A percentile compares a stretch with the other conserved stretches of the same genome.
Evolutionary conservation across 495 filamentous ascomycete species (phyloP).

Genomic region (Penicillium argentinense): DNA sequence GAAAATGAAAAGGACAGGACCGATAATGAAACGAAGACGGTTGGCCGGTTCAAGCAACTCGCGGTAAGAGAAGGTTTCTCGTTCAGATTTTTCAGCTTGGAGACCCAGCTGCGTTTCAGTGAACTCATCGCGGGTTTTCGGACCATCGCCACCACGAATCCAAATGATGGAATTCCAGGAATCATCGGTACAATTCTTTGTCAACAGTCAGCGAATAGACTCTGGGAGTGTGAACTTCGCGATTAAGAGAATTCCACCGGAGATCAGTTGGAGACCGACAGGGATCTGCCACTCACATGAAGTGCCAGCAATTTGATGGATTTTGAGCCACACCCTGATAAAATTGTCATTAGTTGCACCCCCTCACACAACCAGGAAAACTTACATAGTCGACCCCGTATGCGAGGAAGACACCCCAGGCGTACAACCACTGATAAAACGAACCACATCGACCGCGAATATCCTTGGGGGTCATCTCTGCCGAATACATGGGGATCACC

Average conservation of each 20-base stretch:
- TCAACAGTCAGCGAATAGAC: conserved; percentile 52
- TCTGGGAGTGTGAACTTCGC: conserved; percentile 49
- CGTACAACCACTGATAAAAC: conserved; percentile 54
- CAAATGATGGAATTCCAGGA: conserved; percentile 49
- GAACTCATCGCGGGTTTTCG: conserved; percentile 44
- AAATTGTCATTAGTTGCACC: background rate
- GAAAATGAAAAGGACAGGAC: conserved; percentile 20
- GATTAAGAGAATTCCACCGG: conserved; percentile 46
- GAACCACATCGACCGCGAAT: conserved; percentile 53
- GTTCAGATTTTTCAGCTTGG: conserved; percentile 39
- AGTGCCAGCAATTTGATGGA: conserved; percentile 58
- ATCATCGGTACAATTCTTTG: conserved; percentile 36
- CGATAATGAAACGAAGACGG: conserved; percentile 32
- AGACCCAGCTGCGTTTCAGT: conserved; percentile 44
- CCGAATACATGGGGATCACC: conserved; percentile 56
- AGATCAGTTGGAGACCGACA: conserved; percentile 51
- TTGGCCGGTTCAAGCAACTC: conserved; percentile 45
- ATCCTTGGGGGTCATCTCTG: conserved; percentile 57
- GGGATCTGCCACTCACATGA: conserved; percentile 54
- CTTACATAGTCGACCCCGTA: conserved; percentile 54
- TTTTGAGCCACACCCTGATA: conserved; percentile 27
- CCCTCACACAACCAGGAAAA: conserved; percentile 5
- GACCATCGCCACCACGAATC: conserved; percentile 44
- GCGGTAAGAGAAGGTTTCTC: conserved; percentile 35
- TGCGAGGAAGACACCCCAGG: conserved; percentile 49